phyloP scores from a whole-genome alignment of 768 basidiomycete genomes.

The Pleurotus djamor region DNA sequence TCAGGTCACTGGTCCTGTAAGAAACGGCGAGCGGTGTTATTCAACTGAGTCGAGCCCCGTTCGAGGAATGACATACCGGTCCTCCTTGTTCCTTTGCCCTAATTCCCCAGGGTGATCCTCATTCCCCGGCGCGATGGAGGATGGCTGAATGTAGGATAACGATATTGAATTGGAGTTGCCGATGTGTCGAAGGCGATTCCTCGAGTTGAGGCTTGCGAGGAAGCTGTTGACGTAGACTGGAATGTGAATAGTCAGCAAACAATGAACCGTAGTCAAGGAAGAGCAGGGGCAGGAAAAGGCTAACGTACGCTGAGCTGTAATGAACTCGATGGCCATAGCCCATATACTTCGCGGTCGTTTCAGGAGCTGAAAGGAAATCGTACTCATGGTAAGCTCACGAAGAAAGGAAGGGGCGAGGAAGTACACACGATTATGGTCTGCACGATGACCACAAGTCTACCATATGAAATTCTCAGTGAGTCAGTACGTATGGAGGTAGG shows the following conservation, averaged over 20 bases:
- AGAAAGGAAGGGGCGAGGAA: neutral
- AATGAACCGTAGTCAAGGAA: neutral
- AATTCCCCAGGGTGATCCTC: no score
- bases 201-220: neutral
- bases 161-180: neutral
- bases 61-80: no score
- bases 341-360: neutral
- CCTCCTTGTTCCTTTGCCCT: no score
- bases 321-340: neutral
- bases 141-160: neutral
- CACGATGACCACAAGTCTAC: neutral
- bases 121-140: no score
- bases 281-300: neutral
- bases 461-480: no score
- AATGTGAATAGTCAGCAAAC: no score
- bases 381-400: neutral
- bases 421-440: neutral
- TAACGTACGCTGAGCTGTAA: neutral
- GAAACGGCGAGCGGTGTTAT: no score
- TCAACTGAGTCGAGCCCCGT: no score
- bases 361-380: neutral
- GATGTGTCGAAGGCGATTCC: neutral
- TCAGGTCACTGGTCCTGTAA: no score
- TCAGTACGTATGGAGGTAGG: no score
- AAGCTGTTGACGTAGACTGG: constrained; percentile 4